Percentiles rank a stretch among this genome's conserved stretches.
phyloP scores from a whole-genome alignment of 2,329 filamentous ascomycete genomes.

The Cercospora nicotianae region DNA sequence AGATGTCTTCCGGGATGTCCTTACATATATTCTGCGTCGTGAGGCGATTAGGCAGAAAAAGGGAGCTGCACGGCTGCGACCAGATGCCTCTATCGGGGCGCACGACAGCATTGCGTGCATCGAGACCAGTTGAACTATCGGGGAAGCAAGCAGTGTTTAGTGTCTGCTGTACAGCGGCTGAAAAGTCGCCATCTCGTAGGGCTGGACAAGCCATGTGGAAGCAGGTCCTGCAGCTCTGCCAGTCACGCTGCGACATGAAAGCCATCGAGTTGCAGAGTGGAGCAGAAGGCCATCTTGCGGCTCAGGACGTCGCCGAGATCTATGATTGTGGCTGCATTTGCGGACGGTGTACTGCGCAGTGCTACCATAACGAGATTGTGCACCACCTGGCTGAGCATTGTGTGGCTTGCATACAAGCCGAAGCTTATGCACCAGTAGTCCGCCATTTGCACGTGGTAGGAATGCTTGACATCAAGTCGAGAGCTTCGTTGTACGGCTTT shows the following conservation, averaged over 20 bases:
- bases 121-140: background rate
- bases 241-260: background rate
- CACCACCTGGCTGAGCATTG: background rate
- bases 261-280: background rate
- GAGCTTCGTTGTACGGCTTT: background rate
- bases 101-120: background rate
- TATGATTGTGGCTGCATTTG: background rate
- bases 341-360: background rate
- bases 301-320: background rate
- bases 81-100: background rate
- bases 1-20: background rate
- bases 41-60: background rate
- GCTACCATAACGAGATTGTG: background rate
- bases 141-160: background rate
- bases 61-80: background rate
- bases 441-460: background rate
- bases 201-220: background rate
- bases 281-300: background rate
- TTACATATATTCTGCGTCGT: background rate
- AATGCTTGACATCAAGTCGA: background rate
- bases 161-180: background rate
- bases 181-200: background rate
- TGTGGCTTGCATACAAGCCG: constrained; percentile 1
- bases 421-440: background rate
- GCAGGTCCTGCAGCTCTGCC: background rate